phyloP scores from a whole-genome alignment of 768 basidiomycete species.

The Trichaptum fuscoviolaceum region DNA sequence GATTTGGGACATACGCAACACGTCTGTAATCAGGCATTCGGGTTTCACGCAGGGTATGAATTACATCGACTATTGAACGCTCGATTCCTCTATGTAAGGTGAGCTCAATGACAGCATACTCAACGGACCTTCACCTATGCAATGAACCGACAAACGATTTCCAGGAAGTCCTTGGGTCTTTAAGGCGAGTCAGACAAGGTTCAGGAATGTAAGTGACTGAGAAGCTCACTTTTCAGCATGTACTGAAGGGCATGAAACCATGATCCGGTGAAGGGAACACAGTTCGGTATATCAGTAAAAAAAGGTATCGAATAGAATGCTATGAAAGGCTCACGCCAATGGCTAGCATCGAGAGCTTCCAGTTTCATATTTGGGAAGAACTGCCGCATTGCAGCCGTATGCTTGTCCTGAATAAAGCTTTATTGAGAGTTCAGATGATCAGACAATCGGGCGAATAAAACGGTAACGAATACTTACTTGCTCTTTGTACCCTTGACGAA shows the following conservation, averaged over 20 bases:
- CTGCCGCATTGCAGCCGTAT: conserved; percentile 50
- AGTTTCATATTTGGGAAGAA: conserved; percentile 73
- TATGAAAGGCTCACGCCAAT: conserved; percentile 67
- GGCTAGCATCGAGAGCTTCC: conserved; percentile 65
- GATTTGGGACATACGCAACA: too few species aligned
- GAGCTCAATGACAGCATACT: too few species aligned
- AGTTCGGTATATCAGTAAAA: neutral
- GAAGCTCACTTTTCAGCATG: conserved; percentile 66
- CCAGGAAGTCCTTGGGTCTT: conserved; percentile 33
- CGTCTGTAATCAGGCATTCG: too few species aligned
- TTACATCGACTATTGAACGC: too few species aligned
- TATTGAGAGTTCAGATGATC: neutral
- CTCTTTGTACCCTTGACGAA: conserved; percentile 79
- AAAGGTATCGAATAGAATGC: conserved; percentile 1
- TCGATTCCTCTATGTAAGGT: too few species aligned
- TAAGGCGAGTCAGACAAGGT: neutral
- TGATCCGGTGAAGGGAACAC: neutral
- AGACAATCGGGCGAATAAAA: neutral
- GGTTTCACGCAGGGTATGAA: too few species aligned
- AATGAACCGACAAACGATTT: conserved; percentile 29
- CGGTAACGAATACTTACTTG: conserved; percentile 38
- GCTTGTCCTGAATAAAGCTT: conserved; percentile 73
- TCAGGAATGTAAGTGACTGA: neutral
- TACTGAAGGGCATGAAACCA: conserved; percentile 37
- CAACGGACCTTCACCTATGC: neutral